Evolutionary conservation across 495 filamentous ascomycete genomes (phyloP).

Genomic region (Neurospora intermedia): DNA sequence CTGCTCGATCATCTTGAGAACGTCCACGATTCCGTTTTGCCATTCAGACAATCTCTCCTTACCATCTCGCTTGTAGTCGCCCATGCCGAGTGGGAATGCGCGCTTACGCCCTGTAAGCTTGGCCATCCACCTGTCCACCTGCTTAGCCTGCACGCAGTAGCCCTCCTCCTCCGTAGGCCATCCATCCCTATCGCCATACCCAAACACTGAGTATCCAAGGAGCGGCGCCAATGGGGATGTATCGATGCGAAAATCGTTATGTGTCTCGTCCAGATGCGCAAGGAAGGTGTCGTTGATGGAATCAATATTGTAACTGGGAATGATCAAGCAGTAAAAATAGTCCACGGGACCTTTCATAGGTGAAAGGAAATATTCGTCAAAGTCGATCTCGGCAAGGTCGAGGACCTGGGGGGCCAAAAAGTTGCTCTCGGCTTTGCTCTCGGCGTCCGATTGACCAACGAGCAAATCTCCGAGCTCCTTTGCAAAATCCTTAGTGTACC

Average conservation of each 20-base stretch:
- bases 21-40: conserved; percentile 61
- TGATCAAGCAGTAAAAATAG: conserved; percentile 69
- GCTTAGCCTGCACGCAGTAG: conserved; percentile 80
- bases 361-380: conserved; percentile 80
- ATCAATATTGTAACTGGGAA: conserved; percentile 90
- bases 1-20: conserved; percentile 47
- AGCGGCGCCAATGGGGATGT: conserved; percentile 68
- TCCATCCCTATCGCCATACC: conserved; percentile 79
- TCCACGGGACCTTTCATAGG: conserved; percentile 41
- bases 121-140: conserved; percentile 92
- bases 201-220: conserved; percentile 86
- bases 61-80: conserved; percentile 68
- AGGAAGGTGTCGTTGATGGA: conserved; percentile 74
- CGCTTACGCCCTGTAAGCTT: conserved; percentile 70
- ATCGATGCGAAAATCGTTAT: conserved; percentile 92
- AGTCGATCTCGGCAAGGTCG: conserved; percentile 75
- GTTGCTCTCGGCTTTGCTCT: conserved; percentile 4
- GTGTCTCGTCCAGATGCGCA: conserved; percentile 76
- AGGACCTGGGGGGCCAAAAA: conserved; percentile 55
- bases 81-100: conserved; percentile 77
- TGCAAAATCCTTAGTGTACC: conserved; percentile 47
- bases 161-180: conserved; percentile 88
- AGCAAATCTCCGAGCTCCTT: conserved; percentile 35
- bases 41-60: conserved; percentile 59
- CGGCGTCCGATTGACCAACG: conserved; percentile 2